Conservation (phyloP, 495 filamentous ascomycete genomes). For the Lepidopterella palustris region DNA sequence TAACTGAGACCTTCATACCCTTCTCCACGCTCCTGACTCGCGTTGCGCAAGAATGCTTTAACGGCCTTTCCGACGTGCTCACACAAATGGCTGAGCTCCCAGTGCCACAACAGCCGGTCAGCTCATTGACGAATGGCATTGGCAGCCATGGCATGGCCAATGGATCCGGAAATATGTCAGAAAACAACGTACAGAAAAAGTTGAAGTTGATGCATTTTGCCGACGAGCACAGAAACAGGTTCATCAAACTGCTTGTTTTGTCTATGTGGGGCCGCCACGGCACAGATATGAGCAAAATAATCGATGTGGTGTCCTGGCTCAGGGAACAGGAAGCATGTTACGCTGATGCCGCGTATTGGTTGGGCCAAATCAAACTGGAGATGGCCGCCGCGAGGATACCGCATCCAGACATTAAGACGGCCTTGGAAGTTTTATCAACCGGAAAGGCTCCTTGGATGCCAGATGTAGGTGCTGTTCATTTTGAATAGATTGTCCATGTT, state of each 20-base stretch:
- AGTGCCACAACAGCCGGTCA: conserved; percentile 35
- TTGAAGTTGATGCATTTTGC: conserved; percentile 65
- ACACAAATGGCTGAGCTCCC: conserved; percentile 60
- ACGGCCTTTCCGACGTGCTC: conserved; percentile 65
- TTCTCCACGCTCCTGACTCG: conserved; percentile 64
- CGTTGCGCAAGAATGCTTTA: conserved; percentile 74
- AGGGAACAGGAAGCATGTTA: conserved; percentile 53
- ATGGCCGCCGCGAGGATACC: conserved; percentile 60
- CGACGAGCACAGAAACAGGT: conserved; percentile 57
- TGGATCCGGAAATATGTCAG: conserved; percentile 49
- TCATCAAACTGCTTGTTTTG: conserved; percentile 86
- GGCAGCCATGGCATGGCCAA: conserved; percentile 46
- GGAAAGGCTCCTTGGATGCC: conserved; percentile 70
- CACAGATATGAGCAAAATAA: conserved; percentile 67
- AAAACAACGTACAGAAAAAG: conserved; percentile 73
- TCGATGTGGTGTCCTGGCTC: conserved; percentile 74
- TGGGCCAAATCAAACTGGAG: conserved; percentile 63
- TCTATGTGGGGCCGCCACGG: conserved; percentile 79
- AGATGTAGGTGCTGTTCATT: conserved; percentile 49
- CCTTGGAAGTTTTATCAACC: conserved; percentile 71
- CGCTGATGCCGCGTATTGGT: conserved; percentile 47
- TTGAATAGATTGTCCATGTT: background rate
- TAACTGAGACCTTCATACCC: conserved; percentile 64
- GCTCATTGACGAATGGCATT: conserved; percentile 22
- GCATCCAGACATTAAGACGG: conserved; percentile 86